These are phyloP conservation scores for Malus orientalis DNA, from an alignment of 306 rosid species.

Conservation along the genomic window DNA sequence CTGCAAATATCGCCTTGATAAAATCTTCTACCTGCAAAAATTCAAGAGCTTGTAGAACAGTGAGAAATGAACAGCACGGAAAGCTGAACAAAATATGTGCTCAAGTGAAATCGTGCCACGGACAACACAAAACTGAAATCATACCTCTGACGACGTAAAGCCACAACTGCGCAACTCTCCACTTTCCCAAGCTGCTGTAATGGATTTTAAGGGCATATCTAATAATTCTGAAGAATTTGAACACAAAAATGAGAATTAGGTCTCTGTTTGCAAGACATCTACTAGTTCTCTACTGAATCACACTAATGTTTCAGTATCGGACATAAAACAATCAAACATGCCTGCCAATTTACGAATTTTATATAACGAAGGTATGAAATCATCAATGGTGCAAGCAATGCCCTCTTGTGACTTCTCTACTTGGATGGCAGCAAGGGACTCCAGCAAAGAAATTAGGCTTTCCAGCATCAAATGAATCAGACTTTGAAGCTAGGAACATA, in stretches of 20 bases:
- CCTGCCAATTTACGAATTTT: conserved; percentile 90
- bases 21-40: conserved; percentile 56
- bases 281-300: not conserved
- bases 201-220: conserved; percentile 81
- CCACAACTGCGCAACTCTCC: conserved; percentile 47
- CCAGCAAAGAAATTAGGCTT: conserved; percentile 52
- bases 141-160: conserved; percentile 70
- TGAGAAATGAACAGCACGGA: not conserved
- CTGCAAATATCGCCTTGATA: conserved; percentile 74
- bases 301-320: not conserved
- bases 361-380: conserved; percentile 56
- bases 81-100: not conserved
- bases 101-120: conserved; percentile 44
- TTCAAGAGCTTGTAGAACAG: not conserved
- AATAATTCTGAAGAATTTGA: conserved; percentile 50
- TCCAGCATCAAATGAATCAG: conserved; percentile 71
- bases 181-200: conserved; percentile 81
- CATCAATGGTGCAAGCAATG: conserved; percentile 35
- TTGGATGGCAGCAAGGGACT: conserved; percentile 39
- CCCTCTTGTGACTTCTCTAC: conserved; percentile 41
- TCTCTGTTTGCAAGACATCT: not conserved
- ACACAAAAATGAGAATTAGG: conserved; percentile 1
- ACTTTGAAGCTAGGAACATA: conserved; percentile 58
- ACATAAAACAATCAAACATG: conserved; percentile 21
- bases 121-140: not conserved